Evolutionary conservation across 805 yeast genomes (phyloP), one percentile per base, ranked within the genome.

Genomic region (Zygosaccharomyces bailii): DNA sequence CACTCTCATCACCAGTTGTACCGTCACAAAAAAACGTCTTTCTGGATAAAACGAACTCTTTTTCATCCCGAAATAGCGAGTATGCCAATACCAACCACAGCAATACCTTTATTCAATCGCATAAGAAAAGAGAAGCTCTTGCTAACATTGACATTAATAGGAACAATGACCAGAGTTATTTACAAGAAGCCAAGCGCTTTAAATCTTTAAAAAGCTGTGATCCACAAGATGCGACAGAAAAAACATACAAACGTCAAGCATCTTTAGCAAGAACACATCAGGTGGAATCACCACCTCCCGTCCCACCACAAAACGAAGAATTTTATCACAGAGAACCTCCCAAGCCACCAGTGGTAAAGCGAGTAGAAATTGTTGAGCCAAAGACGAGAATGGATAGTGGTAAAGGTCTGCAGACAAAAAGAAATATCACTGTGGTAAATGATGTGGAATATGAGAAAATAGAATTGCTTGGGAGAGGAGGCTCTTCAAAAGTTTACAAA

Each of bases 401-500:
- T 39, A 39, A 38, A 11, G 32, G 23, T 21, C 43, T 16, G 4
- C 44, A 35, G 23, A 3, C 49, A 3, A 39, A 36, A 13, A 56
- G 50, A 32, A 49, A 43, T 18, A 45, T 62, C 1, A 58, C 75
- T 4, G 53, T 56, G 5, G 75, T 83, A 1, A 86, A 88, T 60
- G 80, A 76, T 1, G 73, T 72, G 25, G 74, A 74, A 34, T 91
- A 86, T 59, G 90, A 84, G 55, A 76, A 83, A 45, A 66, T 86
- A 20, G 96, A 88, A 57, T 69, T 86, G 10, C 63, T 90, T 14
- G 98, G 97, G 4, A 77, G 85, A 61, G 98, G 97, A 19, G 98
- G 97, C 0, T 77, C 96, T 0, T 89, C 96, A 0, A 87, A 84
- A 59, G 98, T 90, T 16, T 90, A 83, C 69, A 85, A 83, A 60